Percentiles rank a stretch among this genome's conserved stretches.
These are phyloP conservation scores for Punica granatum DNA, from an alignment of 345 rosid genomes.

Conservation along the genomic window DNA sequence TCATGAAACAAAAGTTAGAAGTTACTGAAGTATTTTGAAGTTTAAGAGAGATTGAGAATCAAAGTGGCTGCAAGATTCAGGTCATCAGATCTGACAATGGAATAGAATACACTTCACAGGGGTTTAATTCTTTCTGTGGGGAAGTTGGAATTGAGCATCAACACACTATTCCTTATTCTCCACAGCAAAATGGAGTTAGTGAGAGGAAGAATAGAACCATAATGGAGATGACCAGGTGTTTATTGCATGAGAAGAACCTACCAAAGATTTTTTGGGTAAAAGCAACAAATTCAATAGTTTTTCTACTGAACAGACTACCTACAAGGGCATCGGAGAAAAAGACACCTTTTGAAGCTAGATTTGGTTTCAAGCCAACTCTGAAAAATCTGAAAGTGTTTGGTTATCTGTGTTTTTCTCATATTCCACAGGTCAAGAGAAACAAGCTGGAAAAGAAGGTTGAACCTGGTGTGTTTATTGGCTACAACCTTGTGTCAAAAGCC, in stretches of 20 bases:
- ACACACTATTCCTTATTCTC: neutral
- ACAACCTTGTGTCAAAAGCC: conserved; percentile 7
- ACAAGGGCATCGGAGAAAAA: neutral
- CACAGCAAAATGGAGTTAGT: neutral
- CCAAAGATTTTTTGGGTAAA: neutral
- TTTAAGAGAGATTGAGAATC: neutral
- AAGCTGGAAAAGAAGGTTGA: conserved; percentile 4
- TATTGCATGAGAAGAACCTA: neutral
- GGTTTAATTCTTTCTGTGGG: neutral
- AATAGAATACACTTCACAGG: neutral
- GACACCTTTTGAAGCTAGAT: conserved; percentile 2
- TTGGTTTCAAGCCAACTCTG: neutral
- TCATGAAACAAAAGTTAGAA: neutral
- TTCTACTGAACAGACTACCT: neutral
- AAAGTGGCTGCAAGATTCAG: neutral
- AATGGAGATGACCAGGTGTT: neutral
- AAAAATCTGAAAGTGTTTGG: conserved; percentile 1
- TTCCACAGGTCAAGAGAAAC: conserved; percentile 13
- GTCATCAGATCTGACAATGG: neutral
- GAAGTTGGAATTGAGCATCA: neutral
- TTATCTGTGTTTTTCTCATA: conserved; percentile 3
- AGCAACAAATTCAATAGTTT: neutral
- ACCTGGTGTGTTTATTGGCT: conserved; percentile 11
- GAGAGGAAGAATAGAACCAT: neutral
- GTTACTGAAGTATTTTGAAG: neutral